A percentile compares a stretch with the other conserved stretches of the same genome.
These are phyloP conservation scores for Plasmopara muralis DNA, from an alignment of 352 stramenopile species.

Conservation along the genomic window DNA sequence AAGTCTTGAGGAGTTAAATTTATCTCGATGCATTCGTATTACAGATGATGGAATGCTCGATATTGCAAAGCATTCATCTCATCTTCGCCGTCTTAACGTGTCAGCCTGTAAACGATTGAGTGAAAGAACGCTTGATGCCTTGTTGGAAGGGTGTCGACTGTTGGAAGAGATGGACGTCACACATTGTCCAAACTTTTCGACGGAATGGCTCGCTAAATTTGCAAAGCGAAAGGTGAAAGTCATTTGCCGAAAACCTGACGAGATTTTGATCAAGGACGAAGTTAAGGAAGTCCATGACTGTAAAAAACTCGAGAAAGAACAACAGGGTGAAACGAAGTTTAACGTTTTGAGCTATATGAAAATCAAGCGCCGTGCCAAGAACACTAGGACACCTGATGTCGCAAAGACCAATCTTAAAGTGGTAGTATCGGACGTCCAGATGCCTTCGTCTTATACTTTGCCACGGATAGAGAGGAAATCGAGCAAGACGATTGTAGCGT, in stretches of 20 bases:
- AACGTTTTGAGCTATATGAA: no score
- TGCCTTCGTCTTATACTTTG: constrained; percentile 22
- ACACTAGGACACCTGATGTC: not conserved
- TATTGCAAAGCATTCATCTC: no score
- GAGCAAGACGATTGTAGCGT: constrained; percentile 16
- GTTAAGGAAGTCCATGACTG: not conserved
- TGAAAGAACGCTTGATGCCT: constrained; percentile 35
- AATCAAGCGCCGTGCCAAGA: no score
- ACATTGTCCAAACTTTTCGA: constrained; percentile 64
- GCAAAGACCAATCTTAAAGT: constrained; percentile 3
- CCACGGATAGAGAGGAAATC: constrained; percentile 22
- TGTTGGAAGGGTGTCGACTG: constrained; percentile 49
- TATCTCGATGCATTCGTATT: no score
- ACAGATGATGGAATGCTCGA: no score
- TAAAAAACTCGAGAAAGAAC: no score
- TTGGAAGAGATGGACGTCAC: constrained; percentile 76
- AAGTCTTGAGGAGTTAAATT: no score
- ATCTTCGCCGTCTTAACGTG: no score
- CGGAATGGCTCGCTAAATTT: constrained; percentile 48
- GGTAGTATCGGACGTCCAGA: constrained; percentile 12
- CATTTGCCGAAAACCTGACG: constrained; percentile 35
- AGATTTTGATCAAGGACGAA: constrained; percentile 14
- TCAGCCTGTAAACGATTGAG: constrained; percentile 45
- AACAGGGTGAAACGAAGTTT: no score
- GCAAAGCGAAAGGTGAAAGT: constrained; percentile 49